Conservation (phyloP, 306 rosid species). For the Comarum palustre region DNA sequence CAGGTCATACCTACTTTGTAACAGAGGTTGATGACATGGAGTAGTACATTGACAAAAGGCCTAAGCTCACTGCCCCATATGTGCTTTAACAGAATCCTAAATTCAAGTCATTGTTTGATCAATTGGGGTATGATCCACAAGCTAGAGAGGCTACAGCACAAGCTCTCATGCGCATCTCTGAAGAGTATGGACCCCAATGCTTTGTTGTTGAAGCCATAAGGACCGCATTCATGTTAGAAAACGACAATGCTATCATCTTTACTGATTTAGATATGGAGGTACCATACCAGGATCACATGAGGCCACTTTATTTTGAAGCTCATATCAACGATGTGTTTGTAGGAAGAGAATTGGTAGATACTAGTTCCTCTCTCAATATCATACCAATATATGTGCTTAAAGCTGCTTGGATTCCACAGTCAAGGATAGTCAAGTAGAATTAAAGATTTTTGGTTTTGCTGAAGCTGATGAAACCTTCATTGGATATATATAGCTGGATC, state of each 20-base stretch:
- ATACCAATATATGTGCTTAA: background rate
- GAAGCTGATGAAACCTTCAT: background rate
- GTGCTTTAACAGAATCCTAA: background rate
- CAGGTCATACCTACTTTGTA: too few species aligned
- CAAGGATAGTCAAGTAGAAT: background rate
- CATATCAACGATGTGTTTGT: background rate
- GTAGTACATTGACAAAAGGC: too few species aligned
- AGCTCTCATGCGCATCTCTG: background rate
- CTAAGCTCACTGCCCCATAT: too few species aligned
- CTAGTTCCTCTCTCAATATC: background rate
- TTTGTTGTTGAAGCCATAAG: fast-evolving
- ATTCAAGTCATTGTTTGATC: background rate
- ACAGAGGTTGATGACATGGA: too few species aligned
- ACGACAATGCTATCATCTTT: background rate
- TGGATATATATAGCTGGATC: background rate
- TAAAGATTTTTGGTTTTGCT: background rate
- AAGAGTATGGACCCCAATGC: background rate
- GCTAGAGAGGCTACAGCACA: background rate
- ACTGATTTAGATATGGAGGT: too few species aligned
- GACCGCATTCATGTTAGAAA: background rate
- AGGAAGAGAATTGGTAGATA: background rate
- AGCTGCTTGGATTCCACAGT: background rate
- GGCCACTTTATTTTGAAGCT: background rate
- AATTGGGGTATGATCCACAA: background rate
- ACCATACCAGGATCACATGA: background rate